Percentiles rank a stretch among this genome's conserved stretches.
phyloP scores from a whole-genome alignment of 2,329 filamentous ascomycete genomes.

The Cytospora paraplurivora region DNA sequence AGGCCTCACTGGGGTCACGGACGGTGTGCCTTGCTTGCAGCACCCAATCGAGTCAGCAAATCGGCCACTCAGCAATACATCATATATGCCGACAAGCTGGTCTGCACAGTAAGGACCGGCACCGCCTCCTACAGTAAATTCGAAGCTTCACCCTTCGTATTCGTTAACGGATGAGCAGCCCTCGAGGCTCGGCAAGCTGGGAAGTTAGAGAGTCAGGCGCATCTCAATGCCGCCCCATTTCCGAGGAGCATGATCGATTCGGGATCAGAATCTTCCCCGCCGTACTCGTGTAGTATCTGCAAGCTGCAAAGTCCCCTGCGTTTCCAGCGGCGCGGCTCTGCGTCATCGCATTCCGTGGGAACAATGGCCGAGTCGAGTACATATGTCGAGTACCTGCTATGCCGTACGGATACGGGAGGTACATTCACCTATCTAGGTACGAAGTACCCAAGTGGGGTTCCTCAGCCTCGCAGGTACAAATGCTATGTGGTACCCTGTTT shows the following conservation, averaged over 20 bases:
- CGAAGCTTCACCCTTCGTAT: background rate
- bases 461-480: background rate
- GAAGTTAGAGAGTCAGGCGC: background rate
- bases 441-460: background rate
- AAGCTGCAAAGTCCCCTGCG: conserved; percentile 20
- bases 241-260: background rate
- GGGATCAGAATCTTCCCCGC: background rate
- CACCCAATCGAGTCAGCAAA: conserved; percentile 14
- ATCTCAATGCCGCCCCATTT: background rate
- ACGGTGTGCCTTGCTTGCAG: conserved; percentile 7
- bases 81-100: background rate
- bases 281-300: background rate
- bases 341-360: conserved; percentile 7
- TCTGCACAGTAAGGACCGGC: background rate
- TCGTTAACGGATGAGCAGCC: background rate
- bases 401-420: conserved; percentile 3
- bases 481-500: background rate
- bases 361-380: background rate
- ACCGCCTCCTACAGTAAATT: background rate
- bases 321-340: conserved; percentile 19
- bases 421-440: background rate
- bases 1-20: background rate
- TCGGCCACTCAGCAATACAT: conserved; percentile 16
- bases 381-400: background rate
- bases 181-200: background rate